Evolutionary conservation across 371 early-diverging fungal genomes (phyloP), one percentile per base, ranked within the genome.

Genomic region (Zancudomyces culisetae): DNA sequence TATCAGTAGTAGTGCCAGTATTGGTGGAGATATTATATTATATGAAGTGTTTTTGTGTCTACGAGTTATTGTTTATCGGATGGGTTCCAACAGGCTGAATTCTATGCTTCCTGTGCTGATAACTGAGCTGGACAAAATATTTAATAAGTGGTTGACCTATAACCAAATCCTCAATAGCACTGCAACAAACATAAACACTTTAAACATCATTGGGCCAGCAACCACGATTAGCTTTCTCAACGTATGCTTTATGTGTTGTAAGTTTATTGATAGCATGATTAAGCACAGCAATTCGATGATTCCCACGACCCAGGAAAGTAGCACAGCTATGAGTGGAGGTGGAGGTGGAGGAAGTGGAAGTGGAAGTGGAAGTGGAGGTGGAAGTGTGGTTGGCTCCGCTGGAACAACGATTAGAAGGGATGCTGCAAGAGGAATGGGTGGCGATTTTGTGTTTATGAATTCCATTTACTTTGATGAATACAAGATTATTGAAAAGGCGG

Each of bases 81-180:
- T 91, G 49, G 81, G 88, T 12, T 73, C 74, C 30, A 77, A 81
- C 51, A 87, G 61, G 28, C 62, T 93, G 58, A 63, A 80, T 49
- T 87, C 81, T 58, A 82, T 93, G 55, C 89, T 87, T 89, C 91
- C 94, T 1, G 80, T 87, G 26, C 59, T 93, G 3, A 64, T 90
- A 19, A 85, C 90, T 0, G 94, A 93, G 56, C 64, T 89, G 60
- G 81, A 85, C 63, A 71, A 78, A 28, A 54, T 79, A 2, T 82
- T 75, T 54, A 66, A 66, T 55, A 52, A 68, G 41, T 77, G 77
- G 51, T 41, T 62, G 1, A n/a, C n/a, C n/a, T n/a, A n/a, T n/a
- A n/a, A n/a, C n/a, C n/a, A n/a, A n/a, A 50, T 39, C 20, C 45
- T 57, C 42, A 59, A 52, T 19, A 55, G 40, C 3, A 28, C 47